phyloP scores from a whole-genome alignment of 1,139 yeast genomes.

The Pichia norvegensis region DNA sequence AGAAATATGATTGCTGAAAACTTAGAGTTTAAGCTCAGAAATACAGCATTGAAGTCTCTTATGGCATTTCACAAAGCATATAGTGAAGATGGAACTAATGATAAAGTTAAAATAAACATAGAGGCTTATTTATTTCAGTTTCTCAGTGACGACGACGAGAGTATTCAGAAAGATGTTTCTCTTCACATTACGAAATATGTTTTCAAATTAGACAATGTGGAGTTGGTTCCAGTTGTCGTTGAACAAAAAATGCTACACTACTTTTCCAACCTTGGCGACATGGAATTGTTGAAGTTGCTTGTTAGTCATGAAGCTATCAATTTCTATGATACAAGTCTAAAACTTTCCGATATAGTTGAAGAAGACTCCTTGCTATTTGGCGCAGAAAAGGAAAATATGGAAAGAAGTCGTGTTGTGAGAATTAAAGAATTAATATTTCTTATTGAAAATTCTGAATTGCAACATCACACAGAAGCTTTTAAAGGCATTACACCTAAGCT shows the following conservation, averaged over 20 bases:
- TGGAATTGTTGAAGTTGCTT: not conserved
- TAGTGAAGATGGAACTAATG: not conserved
- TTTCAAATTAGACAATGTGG: constrained; percentile 16
- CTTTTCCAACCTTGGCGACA: constrained; percentile 11
- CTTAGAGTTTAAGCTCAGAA: constrained; percentile 39
- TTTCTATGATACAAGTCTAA: constrained; percentile 10
- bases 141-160: constrained; percentile 56
- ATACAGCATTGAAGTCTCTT: constrained; percentile 41
- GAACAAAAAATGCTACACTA: constrained; percentile 25
- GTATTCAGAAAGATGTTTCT: constrained; percentile 37
- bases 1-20: constrained; percentile 34
- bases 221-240: constrained; percentile 26
- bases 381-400: constrained; percentile 45
- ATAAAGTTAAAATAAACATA: constrained; percentile 11
- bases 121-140: constrained; percentile 31
- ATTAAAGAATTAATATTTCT: constrained; percentile 10
- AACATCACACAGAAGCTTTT: not conserved
- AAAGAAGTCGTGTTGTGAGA: constrained; percentile 31
- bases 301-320: constrained; percentile 13
- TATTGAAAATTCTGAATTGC: constrained; percentile 4
- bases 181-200: constrained; percentile 26
- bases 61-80: constrained; percentile 24
- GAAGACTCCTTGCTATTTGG: constrained; percentile 34
- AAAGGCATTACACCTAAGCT: not conserved
- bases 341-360: constrained; percentile 8